Evolutionary conservation across 202 grass and related monocot species (phyloP), one percentile per base, ranked within the genome.

Genomic region (Elaeis oleifera): DNA sequence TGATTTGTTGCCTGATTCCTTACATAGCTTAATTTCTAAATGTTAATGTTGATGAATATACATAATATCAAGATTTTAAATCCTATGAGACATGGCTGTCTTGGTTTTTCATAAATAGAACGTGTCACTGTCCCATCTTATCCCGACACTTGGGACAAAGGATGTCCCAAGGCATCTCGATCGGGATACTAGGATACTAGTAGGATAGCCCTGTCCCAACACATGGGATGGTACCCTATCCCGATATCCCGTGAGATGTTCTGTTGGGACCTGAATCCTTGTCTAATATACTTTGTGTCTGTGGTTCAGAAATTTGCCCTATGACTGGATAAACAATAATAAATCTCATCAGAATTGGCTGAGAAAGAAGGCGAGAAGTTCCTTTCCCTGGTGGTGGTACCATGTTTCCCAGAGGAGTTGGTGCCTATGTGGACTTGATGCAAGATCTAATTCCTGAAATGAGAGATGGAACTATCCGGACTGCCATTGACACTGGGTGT

Each of bases 281-380:
- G 20, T 20, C 20, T 20, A 9, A 6, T 36, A 6, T 36, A 8
- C 9, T 36, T 36, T 36, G 32, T 11, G 6, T 53, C 39, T 55
- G 50, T 13, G 36, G 36, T 50, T 63, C 26, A 83, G 91, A 57
- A 96, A 96, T 73, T 87, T 96, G 6, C 91, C 91, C 7, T 96
- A 96, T 74, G 91, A 96, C 70, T 96, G 91, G 91, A 96, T 91
- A 89, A 96, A 85, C 87, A 90, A 89, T 60, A 68, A 96, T 72
- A 96, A 96, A 57, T 91, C 91, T 0, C 90, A 90, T 79, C 91
- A 96, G 71, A 87, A 96, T 79, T 96, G 91, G 91, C 73, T 96
- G 7, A 71, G 44, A 55, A 96, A 77, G 84, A 96, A 11, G 91
- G 91, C 18, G 91, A 91, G 32, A 82, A 65, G 39, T 96, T 96